Evolutionary conservation across 164 flowering plant species (phyloP), one percentile per base, ranked within the genome.

Genomic region (Chimonanthus salicifolius): DNA sequence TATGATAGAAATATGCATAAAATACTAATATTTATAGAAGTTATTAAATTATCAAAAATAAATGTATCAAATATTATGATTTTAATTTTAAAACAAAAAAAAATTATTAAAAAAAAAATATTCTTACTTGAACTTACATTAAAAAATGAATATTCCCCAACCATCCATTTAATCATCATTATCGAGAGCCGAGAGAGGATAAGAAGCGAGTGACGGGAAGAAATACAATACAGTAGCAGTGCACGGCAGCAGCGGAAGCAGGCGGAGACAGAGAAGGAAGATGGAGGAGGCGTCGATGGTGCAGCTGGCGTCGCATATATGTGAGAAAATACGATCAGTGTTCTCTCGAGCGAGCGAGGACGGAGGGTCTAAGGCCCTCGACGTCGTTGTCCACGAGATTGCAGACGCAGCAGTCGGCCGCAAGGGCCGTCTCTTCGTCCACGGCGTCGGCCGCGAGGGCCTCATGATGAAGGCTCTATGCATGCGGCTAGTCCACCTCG

Each of bases 381-480:
- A 85, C 73, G 58, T 87, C 50, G 68, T 80, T n/a, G 85, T 89
- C 47, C 62, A 81, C 4, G 89, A 88, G 72, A 79, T 94, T 64
- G 43, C 88, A 49, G 71, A 76, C 69, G 77, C 80, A 7, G 84
- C 80, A 7, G 84, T 87, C 47, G 43, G 75, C 70, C 85, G 76
- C 43, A 77, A 78, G 11, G 93, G 87, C 68, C 74, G 81, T 9
- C 75, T 94, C 69, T 88, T 94, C 82, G 86, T 94, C 68, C 85
- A 90, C 79, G 98, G 98, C 1, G 98, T 91, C 43, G 98, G 98
- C 70, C 91, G 98, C 3, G 98, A 94, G 74, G 94, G 94, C 58
- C 92, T 94, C 4, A 94, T 94, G 97, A 84, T 90, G 50, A 88
- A 83, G 78, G 93, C 93, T 72, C 85, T 90, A 16, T 86, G 92